These are phyloP conservation scores for Syzygium jambos DNA, from an alignment of 345 rosid species.

Conservation along the genomic window DNA sequence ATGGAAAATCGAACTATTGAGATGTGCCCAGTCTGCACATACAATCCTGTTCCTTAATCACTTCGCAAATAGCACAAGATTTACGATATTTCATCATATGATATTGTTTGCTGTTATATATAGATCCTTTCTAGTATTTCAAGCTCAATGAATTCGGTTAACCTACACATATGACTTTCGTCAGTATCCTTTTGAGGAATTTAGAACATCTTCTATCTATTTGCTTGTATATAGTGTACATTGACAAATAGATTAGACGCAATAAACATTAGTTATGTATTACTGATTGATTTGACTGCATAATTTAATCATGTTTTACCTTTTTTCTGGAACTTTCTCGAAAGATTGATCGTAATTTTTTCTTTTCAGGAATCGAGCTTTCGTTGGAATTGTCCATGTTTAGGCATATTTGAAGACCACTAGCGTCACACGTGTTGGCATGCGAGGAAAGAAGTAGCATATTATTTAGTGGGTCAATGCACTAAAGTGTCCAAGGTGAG, in stretches of 20 bases:
- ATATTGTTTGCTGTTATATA: too few species aligned
- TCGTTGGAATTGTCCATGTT: not conserved
- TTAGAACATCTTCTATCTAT: too few species aligned
- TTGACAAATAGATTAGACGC: not conserved
- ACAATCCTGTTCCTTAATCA: not conserved
- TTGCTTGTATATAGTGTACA: not conserved
- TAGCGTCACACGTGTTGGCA: not conserved
- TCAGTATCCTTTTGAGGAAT: too few species aligned
- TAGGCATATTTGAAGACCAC: accelerated
- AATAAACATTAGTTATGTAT: not conserved
- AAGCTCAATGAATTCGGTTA: too few species aligned
- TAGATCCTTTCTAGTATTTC: too few species aligned
- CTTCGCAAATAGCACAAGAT: not conserved
- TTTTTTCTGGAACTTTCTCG: not conserved
- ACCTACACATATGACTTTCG: too few species aligned
- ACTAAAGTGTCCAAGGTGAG: too few species aligned
- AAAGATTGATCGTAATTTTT: not conserved
- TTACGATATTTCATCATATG: too few species aligned
- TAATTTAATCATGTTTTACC: not conserved
- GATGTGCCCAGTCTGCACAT: too few species aligned
- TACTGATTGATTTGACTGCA: too few species aligned
- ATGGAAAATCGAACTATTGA: not conserved
- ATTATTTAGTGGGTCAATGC: too few species aligned
- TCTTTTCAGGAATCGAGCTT: not conserved
- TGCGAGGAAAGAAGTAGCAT: not conserved